Base-by-base conservation (phyloP, 1,139 yeast genomes). In the Protomyces lactucae-debilis region DNA sequence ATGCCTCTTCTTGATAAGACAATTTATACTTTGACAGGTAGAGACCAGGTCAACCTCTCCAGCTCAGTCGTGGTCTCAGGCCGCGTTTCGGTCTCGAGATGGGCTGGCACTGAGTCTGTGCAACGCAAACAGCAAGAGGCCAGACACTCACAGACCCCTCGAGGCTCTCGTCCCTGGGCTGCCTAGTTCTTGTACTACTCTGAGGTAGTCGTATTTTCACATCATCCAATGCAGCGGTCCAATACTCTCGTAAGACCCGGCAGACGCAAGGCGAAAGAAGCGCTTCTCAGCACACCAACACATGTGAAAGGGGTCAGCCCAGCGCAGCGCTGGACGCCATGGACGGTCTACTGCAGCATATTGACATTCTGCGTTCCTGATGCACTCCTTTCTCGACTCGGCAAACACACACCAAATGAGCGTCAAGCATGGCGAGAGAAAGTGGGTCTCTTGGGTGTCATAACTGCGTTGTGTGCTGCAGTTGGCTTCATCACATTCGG, bases 351-450 rank as follows among this genome's bases (percentile, higher is more conserved):
- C 43, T 39, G 43, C 43, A 39, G 43, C 16, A 16, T 39, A 14
- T 5, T 39, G n/a, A 39, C 43, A 39, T 2, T 39, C 18, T 14
- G n/a, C 18, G n/a, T 39, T 14, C 43, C 43, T 14, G 43, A 39
- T 12, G 43, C 16, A 1, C 2, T 39, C 8, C 43, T 39, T 14
- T 14, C 2, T 5, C 43, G 43, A 39, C 43, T 39, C 5, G 43
- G 43, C 14, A 39, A 39, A 6, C n/a, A 39, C 18, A 39, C 43
- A 12, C 71, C 73, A 10, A 79, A 77, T 55, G 77, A 76, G 28
- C 72, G 79, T 12, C 71, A 76, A 70, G 79, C 79, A 0, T 77
- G 79, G 79, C 70, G 79, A 53, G 79, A 77, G 65, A 77, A 77
- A 67, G 52, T 77, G 12, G 74, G 72, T 2, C 73, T 77, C 39